These are phyloP conservation scores for Ophiostoma piceae DNA, from an alignment of 2,329 filamentous ascomycete species.

Conservation along the genomic window DNA sequence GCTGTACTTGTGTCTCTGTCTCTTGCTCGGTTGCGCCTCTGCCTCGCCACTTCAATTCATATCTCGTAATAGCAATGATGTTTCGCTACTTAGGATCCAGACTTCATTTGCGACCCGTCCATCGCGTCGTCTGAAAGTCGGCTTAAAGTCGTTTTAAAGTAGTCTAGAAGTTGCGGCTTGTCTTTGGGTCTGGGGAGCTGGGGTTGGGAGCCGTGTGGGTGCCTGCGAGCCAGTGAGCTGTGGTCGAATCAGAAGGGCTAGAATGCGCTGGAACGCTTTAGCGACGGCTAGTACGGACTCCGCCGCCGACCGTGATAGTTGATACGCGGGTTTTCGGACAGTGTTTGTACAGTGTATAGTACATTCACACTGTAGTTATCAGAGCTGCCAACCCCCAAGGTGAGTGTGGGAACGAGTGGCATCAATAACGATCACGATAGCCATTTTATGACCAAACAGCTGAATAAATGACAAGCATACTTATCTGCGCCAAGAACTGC, in stretches of 20 bases:
- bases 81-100: conserved; percentile 1
- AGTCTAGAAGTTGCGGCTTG: background rate
- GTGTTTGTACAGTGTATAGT: background rate
- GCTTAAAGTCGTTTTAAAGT: background rate
- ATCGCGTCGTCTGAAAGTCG: conserved; percentile 6
- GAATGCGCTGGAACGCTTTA: conserved; percentile 1
- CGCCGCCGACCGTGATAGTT: conserved; percentile 14
- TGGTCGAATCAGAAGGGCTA: background rate
- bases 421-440: conserved; percentile 7
- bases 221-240: background rate
- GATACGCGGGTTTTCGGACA: conserved; percentile 12
- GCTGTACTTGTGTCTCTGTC: background rate
- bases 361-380: conserved; percentile 9
- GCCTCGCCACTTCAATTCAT: background rate
- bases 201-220: background rate
- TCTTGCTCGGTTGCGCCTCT: background rate
- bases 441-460: background rate
- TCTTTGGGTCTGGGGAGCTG: background rate
- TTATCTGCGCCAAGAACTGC: background rate
- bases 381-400: background rate
- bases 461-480: background rate
- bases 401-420: background rate
- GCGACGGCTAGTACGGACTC: conserved; percentile 16
- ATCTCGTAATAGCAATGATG: conserved; percentile 1
- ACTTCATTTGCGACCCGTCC: conserved; percentile 1